Evolutionary conservation across 2,329 filamentous ascomycete species (phyloP), one percentile per base, ranked within the genome.

Genomic region (Colletotrichum gigasporum): DNA sequence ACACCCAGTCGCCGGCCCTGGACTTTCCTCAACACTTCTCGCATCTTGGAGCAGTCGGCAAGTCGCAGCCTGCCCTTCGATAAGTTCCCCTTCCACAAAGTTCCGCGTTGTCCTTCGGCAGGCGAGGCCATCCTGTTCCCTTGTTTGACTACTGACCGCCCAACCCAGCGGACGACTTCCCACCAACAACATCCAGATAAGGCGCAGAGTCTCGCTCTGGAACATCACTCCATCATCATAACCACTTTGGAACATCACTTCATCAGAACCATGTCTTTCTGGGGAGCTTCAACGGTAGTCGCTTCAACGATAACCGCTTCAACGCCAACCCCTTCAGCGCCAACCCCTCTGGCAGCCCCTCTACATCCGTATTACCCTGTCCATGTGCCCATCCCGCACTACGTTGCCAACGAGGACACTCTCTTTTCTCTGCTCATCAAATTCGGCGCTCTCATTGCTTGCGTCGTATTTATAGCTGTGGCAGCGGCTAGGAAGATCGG

Each of bases 281-380:
- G n/a, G n/a, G n/a, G n/a, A n/a, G n/a, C n/a, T n/a, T n/a, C n/a
- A n/a, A n/a, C n/a, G n/a, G n/a, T n/a, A n/a, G n/a, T n/a, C n/a
- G n/a, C n/a, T n/a, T n/a, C n/a, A n/a, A n/a, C n/a, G n/a, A 35
- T 12, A 50, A 18, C 5, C 8, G 47, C 35, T 5, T 12, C 16
- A 14, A 18, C 24, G 9, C 30, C 30, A 32, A 32, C 30, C 30
- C 30, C 35, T 30, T 41, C 34, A 26, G 34, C n/a, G 12, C 34
- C 41, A 20, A 11, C 8, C 12, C 53, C 20, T 14, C 12, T 28
- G 12, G 41, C 41, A 20, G 14, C 8, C 12, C 53, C 20, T 14
- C 12, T 28, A 18, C 84, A 87, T 67, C 85, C 85, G 0, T 88
- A 87, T 67, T 82, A 81, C 67, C 85, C 85, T 0, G 71, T 71